Base-by-base conservation (phyloP, 306 rosid genomes). In the Acacia confusa region DNA sequence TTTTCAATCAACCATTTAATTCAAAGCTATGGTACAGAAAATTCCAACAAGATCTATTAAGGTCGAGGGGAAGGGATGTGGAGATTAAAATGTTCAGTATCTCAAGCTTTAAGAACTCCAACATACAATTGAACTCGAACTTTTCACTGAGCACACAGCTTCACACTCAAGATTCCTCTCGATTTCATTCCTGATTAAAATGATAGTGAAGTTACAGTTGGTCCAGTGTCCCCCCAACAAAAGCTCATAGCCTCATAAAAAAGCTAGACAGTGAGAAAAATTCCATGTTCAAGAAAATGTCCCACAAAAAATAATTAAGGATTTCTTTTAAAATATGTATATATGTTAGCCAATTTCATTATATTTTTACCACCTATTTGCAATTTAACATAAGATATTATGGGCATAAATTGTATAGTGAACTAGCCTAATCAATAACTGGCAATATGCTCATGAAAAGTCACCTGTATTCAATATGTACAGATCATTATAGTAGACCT, bases 401-500 rank as follows among this genome's bases (percentile, higher is more conserved):
- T 41, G 40, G 66, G 40, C 7, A 61, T 74, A 74, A 69, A 75
- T 43, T 43, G 24, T 76, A 78, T 6, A 15, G 58, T 13, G 40
- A 80, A 70, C 65, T 63, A 43, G 24, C 71, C 55, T 24, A 76
- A 80, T 65, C 38, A 32, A 38, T 72, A 80, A 82, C 76, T 2
- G 73, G 25, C 53, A 27, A 22, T 75, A 77, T 61, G 70, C 78
- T 64, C 32, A 17, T 63, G 78, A 43, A 84, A 74, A 64, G 19
- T 82, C 84, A 96, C 99, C 99, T 65, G 97, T 91, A 83, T 96
- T 96, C 89, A 96, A 79, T 84, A 96, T 88, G 89, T 93, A 92
- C 84, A 96, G 85, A 92, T 96, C 98, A 78, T 92, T 96, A 87
- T 88, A 96, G 83, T 92, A 92, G 63, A 88, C 88, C 79, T 93